Evolutionary conservation across 2,329 filamentous ascomycete species (phyloP).

Genomic region (Moelleriella libera): DNA sequence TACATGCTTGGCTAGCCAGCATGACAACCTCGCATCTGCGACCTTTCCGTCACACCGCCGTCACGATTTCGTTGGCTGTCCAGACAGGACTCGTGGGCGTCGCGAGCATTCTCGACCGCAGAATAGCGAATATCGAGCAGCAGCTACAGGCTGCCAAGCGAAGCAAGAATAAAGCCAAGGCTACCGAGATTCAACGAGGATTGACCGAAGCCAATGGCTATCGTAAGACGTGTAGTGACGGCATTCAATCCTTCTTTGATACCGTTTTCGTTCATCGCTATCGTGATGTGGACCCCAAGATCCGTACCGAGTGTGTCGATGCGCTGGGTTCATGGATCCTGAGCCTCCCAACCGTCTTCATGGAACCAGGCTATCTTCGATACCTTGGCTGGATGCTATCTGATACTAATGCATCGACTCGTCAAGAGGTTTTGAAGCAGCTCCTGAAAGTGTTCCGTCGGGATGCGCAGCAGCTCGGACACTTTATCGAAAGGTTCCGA

Average conservation of each 20-base stretch:
- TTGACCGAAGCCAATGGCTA: conserved; percentile 57
- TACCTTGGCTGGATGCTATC: conserved; percentile 95
- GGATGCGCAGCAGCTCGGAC: conserved; percentile 68
- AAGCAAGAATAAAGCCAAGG: conserved; percentile 63
- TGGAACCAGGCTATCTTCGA: conserved; percentile 78
- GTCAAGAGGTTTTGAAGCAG: conserved; percentile 78
- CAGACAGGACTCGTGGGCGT: conserved; percentile 64
- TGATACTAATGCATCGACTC: conserved; percentile 58
- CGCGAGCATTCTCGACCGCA: conserved; percentile 54
- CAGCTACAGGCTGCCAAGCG: conserved; percentile 65
- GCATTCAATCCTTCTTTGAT: conserved; percentile 78
- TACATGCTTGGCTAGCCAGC: conserved; percentile 77
- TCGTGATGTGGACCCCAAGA: conserved; percentile 80
- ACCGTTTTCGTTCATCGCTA: conserved; percentile 92
- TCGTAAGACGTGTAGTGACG: conserved; percentile 53
- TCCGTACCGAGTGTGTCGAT: conserved; percentile 76
- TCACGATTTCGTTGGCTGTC: conserved; percentile 68
- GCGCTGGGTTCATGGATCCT: conserved; percentile 83
- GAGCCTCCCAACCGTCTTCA: conserved; percentile 71
- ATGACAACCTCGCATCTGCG: conserved; percentile 82
- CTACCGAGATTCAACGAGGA: conserved; percentile 58
- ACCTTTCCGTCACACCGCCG: conserved; percentile 88
- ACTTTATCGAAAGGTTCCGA: conserved; percentile 88
- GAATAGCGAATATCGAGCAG: conserved; percentile 61
- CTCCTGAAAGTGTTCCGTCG: conserved; percentile 67